Conservation (phyloP, 2,329 filamentous ascomycete genomes). For the Blastomyces silverae region DNA sequence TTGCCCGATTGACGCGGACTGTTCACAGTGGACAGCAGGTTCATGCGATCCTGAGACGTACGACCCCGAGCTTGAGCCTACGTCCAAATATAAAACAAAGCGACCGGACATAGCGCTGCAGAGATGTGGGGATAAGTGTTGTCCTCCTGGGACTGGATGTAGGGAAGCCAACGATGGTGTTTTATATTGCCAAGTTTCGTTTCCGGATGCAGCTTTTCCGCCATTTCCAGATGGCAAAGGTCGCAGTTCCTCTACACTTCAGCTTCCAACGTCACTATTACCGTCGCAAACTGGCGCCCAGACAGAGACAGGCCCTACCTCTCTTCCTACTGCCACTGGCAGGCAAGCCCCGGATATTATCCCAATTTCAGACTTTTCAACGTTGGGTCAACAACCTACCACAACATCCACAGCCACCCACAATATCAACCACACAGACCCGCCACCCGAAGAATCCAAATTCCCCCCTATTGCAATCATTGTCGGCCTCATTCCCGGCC, state of each 20-base stretch:
- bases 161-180: too few species aligned
- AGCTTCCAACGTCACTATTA: conserved; percentile 20
- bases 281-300: conserved; percentile 21
- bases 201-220: not conserved
- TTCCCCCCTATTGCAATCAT: conserved; percentile 40
- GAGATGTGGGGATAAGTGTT: conserved; percentile 40
- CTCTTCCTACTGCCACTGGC: conserved; percentile 19
- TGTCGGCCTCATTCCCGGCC: conserved; percentile 44
- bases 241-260: not conserved
- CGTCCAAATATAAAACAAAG: conserved; percentile 38
- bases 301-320: conserved; percentile 16
- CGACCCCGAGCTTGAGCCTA: conserved; percentile 35
- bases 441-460: conserved; percentile 28
- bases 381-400: conserved; percentile 13
- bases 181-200: not conserved
- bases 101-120: conserved; percentile 36
- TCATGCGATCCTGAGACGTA: conserved; percentile 40
- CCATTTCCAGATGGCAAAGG: not conserved
- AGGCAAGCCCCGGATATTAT: conserved; percentile 13
- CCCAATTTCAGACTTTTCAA: not conserved
- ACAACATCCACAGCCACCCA: conserved; percentile 22
- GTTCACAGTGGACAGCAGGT: conserved; percentile 39
- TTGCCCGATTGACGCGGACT: conserved; percentile 40
- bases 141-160: conserved; percentile 24
- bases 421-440: conserved; percentile 22